Percentiles rank a stretch among this genome's conserved stretches.
Evolutionary conservation across 257 asterid species (phyloP).

Genomic region (Gentiana dahurica): DNA sequence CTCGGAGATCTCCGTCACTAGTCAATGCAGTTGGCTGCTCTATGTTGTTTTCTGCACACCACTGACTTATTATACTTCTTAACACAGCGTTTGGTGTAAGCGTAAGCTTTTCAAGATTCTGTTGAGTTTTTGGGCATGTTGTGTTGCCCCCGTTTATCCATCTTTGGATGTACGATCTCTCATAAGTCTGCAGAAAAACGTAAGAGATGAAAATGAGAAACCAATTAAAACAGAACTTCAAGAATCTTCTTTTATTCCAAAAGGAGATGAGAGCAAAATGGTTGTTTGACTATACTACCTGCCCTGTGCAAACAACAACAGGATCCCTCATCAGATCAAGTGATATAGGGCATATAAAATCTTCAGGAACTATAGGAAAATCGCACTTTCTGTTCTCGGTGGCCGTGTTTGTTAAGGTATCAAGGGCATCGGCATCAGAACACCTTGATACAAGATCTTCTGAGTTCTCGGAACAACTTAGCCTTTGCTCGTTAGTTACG

Average conservation of each 20-base stretch:
- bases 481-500: conserved; percentile 15
- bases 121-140: conserved; percentile 95
- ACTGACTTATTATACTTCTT: conserved; percentile 65
- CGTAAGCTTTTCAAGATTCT: conserved; percentile 60
- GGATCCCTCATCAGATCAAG: conserved; percentile 97
- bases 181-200: conserved; percentile 60
- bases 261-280: not conserved
- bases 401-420: conserved; percentile 24
- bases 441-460: conserved; percentile 16
- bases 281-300: conserved; percentile 15
- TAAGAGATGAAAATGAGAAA: conserved; percentile 8
- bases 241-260: not conserved
- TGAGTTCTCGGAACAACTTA: conserved; percentile 25
- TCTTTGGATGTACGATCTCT: conserved; percentile 83
- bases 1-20: conserved; percentile 74
- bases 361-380: conserved; percentile 59
- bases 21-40: conserved; percentile 48
- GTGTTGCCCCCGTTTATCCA: conserved; percentile 93
- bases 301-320: conserved; percentile 83
- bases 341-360: conserved; percentile 85
- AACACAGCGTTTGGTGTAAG: conserved; percentile 76
- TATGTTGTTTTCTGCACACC: conserved; percentile 58
- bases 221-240: not conserved
- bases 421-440: not conserved
- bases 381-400: conserved; percentile 48